Evolutionary conservation across 2,329 filamentous ascomycete species (phyloP).

Genomic region (Lachnellula subtilissima): DNA sequence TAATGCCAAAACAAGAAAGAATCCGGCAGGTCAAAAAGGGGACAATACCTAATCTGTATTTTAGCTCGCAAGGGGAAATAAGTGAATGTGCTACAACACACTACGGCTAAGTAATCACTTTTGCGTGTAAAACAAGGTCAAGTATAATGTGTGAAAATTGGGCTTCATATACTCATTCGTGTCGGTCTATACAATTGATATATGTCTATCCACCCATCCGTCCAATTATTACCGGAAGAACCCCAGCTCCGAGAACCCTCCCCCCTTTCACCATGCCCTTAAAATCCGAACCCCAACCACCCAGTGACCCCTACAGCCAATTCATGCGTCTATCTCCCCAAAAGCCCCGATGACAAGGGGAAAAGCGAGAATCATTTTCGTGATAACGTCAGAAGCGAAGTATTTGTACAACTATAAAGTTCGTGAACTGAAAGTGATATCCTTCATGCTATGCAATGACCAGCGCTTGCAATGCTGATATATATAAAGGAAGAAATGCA

Average conservation of each 20-base stretch:
- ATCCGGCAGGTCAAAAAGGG: too few species aligned
- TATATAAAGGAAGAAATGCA: constrained; percentile 3
- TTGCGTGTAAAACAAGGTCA: not conserved
- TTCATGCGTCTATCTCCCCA: not conserved
- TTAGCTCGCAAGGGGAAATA: not conserved
- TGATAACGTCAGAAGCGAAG: constrained; percentile 8
- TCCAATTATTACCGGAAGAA: not conserved
- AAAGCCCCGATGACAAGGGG: not conserved
- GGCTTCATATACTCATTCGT: not conserved
- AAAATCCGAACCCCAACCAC: not conserved
- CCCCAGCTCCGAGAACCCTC: not conserved
- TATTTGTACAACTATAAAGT: constrained; percentile 10
- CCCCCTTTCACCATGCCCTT: not conserved
- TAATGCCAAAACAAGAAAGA: too few species aligned
- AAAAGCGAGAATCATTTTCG: constrained; percentile 5
- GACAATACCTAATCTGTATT: too few species aligned
- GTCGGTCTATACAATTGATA: not conserved
- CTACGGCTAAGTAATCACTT: not conserved
- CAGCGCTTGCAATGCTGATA: constrained; percentile 21
- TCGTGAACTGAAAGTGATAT: not conserved
- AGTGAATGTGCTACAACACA: not conserved
- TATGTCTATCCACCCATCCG: not conserved
- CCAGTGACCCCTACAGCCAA: not conserved
- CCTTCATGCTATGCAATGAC: constrained; percentile 21
- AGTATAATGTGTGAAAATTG: not conserved